Evolutionary conservation across 164 flowering plant species (phyloP).

Genomic region (Dillenia turbinata): DNA sequence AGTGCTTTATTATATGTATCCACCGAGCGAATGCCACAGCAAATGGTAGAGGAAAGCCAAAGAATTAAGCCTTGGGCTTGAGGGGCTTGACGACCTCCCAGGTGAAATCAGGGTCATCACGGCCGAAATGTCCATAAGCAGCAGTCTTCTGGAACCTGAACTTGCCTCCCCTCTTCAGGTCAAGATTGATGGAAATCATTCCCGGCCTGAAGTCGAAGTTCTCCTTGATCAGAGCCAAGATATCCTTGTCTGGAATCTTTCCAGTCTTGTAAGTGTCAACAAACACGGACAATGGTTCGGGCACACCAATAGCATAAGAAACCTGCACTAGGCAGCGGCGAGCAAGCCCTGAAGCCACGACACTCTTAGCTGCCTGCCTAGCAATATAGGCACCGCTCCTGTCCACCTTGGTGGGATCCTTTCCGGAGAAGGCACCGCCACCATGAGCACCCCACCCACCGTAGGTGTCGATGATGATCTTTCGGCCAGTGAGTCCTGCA

Average conservation of each 20-base stretch:
- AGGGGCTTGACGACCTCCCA: slow-evolving; percentile 58
- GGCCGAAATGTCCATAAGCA: slow-evolving; percentile 70
- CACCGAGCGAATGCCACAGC: too few relatives aligned
- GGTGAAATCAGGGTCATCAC: slow-evolving; percentile 68
- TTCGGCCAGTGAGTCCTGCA: slow-evolving; percentile 70
- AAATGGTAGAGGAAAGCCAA: too few relatives aligned
- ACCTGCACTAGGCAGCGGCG: slow-evolving; percentile 70
- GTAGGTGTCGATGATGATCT: slow-evolving; percentile 63
- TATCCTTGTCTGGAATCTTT: slow-evolving; percentile 58
- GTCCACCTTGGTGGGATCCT: slow-evolving; percentile 71
- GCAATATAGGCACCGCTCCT: slow-evolving; percentile 68
- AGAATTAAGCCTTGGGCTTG: slow-evolving; percentile 22
- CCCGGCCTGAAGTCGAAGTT: slow-evolving; percentile 69
- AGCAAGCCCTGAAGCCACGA: slow-evolving; percentile 62
- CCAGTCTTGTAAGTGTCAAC: slow-evolving; percentile 65
- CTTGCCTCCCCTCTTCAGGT: slow-evolving; percentile 62
- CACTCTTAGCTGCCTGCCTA: slow-evolving; percentile 75
- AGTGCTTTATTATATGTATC: too few relatives aligned
- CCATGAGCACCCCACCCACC: slow-evolving; percentile 79
- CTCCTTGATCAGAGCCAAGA: slow-evolving; percentile 49
- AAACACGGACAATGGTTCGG: slow-evolving; percentile 59
- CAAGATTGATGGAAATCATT: slow-evolving; percentile 65
- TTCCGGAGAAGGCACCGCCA: slow-evolving; percentile 69
- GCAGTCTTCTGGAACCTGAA: slow-evolving; percentile 69
- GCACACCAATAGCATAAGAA: slow-evolving; percentile 72